Evolutionary conservation across 331 rosid species (phyloP).

Genomic region (Dryas integrifolia): DNA sequence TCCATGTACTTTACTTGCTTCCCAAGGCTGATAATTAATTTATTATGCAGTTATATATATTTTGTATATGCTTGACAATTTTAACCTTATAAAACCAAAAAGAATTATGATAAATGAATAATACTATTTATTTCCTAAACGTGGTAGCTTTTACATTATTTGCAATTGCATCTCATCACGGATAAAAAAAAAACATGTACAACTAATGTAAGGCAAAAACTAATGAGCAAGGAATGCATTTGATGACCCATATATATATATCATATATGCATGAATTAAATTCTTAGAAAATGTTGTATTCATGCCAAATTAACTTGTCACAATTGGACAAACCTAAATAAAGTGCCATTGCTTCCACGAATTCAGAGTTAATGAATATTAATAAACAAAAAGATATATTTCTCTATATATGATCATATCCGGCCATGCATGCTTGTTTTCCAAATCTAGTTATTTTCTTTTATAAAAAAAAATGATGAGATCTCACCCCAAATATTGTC

Average conservation of each 20-base stretch:
- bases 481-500: neutral
- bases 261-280: neutral
- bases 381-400: too few species aligned
- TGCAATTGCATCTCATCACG: constrained; percentile 8
- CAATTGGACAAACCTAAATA: too few species aligned
- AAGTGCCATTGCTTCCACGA: too few species aligned
- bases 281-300: too few species aligned
- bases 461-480: neutral
- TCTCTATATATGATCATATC: too few species aligned
- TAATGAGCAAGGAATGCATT: neutral
- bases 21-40: constrained; percentile 9
- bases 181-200: neutral
- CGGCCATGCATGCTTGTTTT: too few species aligned
- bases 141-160: constrained; percentile 9
- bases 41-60: neutral
- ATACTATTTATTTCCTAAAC: too few species aligned
- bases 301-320: too few species aligned
- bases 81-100: neutral
- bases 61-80: neutral
- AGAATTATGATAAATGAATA: neutral
- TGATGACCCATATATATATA: too few species aligned
- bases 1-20: constrained; percentile 23
- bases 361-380: too few species aligned
- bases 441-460: too few species aligned
- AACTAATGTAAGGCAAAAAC: neutral